Percentiles rank a stretch among this genome's conserved stretches.
phyloP scores from a whole-genome alignment of 2,329 filamentous ascomycete genomes.

The Hypoxylon sp. region DNA sequence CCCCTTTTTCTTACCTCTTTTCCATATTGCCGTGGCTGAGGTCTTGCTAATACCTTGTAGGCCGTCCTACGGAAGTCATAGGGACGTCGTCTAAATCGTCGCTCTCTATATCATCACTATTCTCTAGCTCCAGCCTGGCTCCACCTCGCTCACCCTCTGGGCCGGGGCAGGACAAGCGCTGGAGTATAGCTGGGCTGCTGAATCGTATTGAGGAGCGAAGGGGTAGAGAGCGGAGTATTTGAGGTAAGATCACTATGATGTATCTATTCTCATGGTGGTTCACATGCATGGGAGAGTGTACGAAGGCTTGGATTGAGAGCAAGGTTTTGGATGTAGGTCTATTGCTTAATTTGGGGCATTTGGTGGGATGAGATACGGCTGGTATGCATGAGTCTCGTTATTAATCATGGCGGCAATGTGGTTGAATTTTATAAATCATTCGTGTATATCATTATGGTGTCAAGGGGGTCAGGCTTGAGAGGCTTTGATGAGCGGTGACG shows the following conservation, averaged over 20 bases:
- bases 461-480: no score
- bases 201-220: constrained; percentile 29
- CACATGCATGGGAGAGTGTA: neutral
- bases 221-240: constrained; percentile 14
- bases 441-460: no score
- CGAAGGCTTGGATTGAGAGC: neutral
- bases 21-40: neutral
- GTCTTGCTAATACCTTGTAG: constrained; percentile 25
- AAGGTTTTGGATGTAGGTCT: neutral
- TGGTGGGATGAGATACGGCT: no score
- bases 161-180: constrained; percentile 17
- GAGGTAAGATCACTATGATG: no score
- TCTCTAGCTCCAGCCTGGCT: constrained; percentile 10
- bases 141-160: constrained; percentile 10
- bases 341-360: no score
- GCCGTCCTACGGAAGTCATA: constrained; percentile 46
- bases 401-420: no score
- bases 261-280: no score
- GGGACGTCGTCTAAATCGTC: constrained; percentile 29
- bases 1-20: neutral
- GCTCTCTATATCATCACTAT: constrained; percentile 23
- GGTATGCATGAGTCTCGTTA: no score
- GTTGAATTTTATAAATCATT: no score
- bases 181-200: constrained; percentile 23
- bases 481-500: no score